Evolutionary conservation across 2,329 filamentous ascomycete genomes (phyloP).

Genomic region (Fusarium cyanostomum): DNA sequence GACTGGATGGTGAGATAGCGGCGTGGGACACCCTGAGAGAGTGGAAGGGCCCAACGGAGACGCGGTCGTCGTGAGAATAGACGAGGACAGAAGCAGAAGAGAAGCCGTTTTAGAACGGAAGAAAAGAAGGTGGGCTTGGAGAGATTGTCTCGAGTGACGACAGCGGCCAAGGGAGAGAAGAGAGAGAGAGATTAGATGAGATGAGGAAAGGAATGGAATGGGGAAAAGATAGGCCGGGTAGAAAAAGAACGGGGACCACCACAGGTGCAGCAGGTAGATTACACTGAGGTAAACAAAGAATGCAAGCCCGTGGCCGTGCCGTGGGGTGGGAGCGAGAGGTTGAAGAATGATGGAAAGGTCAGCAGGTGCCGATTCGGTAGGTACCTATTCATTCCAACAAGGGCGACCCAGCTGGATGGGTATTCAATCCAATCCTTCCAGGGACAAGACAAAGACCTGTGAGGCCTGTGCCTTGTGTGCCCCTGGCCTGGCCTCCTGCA

Average conservation of each 20-base stretch:
- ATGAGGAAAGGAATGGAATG: constrained; percentile 25
- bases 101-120: constrained; percentile 24
- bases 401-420: constrained; percentile 35
- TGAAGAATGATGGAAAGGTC: constrained; percentile 11
- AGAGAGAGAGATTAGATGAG: constrained; percentile 23
- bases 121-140: constrained; percentile 24
- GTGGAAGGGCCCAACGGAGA: constrained; percentile 30
- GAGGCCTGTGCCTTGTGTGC: not conserved
- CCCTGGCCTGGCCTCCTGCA: constrained; percentile 10
- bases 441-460: not conserved
- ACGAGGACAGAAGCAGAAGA: constrained; percentile 28
- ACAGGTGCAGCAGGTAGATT: constrained; percentile 24
- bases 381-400: constrained; percentile 6
- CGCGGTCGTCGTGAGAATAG: constrained; percentile 22
- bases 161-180: constrained; percentile 24
- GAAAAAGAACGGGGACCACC: constrained; percentile 27
- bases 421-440: constrained; percentile 11
- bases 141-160: constrained; percentile 12
- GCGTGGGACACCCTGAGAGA: constrained; percentile 32
- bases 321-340: constrained; percentile 10
- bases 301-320: constrained; percentile 14
- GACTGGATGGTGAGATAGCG: constrained; percentile 1
- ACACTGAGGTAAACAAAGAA: constrained; percentile 28
- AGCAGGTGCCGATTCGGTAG: not conserved
- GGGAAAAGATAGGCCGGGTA: not conserved